A percentile compares a stretch with the other conserved stretches of the same genome.
phyloP scores from a whole-genome alignment of 768 basidiomycete species.

The Astraeus odoratus region DNA sequence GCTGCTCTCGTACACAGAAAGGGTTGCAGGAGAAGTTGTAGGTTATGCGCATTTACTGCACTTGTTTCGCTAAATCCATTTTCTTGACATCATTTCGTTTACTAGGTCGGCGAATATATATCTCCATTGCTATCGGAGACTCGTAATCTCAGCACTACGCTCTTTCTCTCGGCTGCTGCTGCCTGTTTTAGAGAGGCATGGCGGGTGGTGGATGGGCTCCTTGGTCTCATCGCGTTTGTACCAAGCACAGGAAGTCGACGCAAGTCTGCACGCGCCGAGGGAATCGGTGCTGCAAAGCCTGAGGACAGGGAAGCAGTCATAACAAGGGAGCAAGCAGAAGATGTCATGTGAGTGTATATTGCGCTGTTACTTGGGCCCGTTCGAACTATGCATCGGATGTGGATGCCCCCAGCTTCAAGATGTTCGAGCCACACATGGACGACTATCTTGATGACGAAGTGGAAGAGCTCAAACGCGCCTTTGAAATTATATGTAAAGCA shows the following conservation, averaged over 20 bases:
- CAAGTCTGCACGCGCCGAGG: slow-evolving; percentile 2
- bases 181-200: slow-evolving; percentile 87
- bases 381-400: background rate
- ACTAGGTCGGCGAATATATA: slow-evolving; percentile 85
- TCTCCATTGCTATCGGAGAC: slow-evolving; percentile 69
- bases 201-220: slow-evolving; percentile 73
- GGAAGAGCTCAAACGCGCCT: slow-evolving; percentile 66
- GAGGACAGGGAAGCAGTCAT: slow-evolving; percentile 35
- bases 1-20: slow-evolving; percentile 73
- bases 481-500: slow-evolving; percentile 66
- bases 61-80: slow-evolving; percentile 3
- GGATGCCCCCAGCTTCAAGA: slow-evolving; percentile 57
- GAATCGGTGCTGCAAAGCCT: background rate
- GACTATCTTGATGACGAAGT: slow-evolving; percentile 95
- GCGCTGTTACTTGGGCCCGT: background rate
- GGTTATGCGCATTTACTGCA: slow-evolving; percentile 18
- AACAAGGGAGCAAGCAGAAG: slow-evolving; percentile 56
- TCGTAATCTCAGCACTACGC: slow-evolving; percentile 61
- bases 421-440: slow-evolving; percentile 97
- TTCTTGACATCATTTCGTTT: background rate
- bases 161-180: slow-evolving; percentile 79
- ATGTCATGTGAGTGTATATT: slow-evolving; percentile 62
- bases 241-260: slow-evolving; percentile 4
- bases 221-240: slow-evolving; percentile 36
- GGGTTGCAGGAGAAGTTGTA: slow-evolving; percentile 81